Conservation (phyloP, 2,329 filamentous ascomycete species). For the Cadophora gregata region DNA sequence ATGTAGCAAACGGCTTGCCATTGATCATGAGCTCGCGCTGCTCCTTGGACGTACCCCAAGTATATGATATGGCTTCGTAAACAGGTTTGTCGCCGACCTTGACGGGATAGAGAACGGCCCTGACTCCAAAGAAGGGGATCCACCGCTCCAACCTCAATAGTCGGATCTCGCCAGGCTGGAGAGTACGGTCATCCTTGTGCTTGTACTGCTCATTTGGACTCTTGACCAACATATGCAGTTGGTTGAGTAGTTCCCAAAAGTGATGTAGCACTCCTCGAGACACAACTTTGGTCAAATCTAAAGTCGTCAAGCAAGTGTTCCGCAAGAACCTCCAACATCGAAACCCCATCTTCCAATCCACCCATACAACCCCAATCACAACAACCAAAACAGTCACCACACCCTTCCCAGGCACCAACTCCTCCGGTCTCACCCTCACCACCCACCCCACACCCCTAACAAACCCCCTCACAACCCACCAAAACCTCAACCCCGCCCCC, state of each 20-base stretch:
- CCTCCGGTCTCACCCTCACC: neutral
- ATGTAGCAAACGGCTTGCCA: neutral
- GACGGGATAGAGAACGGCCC: neutral
- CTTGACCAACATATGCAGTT: too few species aligned
- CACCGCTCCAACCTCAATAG: neutral
- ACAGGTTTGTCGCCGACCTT: neutral
- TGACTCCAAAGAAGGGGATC: neutral
- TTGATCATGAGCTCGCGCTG: neutral
- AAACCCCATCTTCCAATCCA: neutral
- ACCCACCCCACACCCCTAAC: neutral
- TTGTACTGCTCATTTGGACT: neutral
- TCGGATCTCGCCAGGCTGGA: neutral
- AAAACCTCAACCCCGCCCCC: neutral
- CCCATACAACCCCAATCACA: neutral
- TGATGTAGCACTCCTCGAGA: neutral
- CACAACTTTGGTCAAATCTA: neutral
- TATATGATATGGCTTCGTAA: conserved; percentile 5
- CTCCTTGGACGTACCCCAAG: neutral
- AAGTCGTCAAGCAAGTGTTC: neutral
- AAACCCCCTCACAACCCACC: neutral
- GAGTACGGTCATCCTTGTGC: neutral
- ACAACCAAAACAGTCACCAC: neutral
- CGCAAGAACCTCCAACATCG: neutral
- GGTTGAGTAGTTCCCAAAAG: too few species aligned
- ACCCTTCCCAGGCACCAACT: neutral